Base-by-base conservation (phyloP, 495 filamentous ascomycete genomes). In the Aspergillus bridgeri region DNA sequence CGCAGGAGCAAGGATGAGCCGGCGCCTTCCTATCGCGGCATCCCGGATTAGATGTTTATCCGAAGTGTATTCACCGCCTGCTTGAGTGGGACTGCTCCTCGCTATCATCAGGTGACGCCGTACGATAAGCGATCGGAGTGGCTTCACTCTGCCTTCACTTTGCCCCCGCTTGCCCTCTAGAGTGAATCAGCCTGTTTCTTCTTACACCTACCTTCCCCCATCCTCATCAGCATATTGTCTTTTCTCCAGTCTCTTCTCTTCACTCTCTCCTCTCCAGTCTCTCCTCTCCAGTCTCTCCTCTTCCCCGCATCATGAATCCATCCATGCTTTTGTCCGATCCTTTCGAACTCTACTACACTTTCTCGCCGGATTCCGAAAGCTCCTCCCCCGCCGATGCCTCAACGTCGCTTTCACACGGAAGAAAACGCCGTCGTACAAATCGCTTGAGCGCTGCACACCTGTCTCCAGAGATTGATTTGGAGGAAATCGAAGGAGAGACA, bases 381-480 rank as follows among this genome's bases (percentile, higher is more conserved):
- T 48, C 58, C 19, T 63, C 49, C 5, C 23, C 38, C 20, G n/a
- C 46, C 25, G 49, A 48, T 27, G 24, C 51, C 19, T 60, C 63
- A 24, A 51, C 55, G 21, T 7, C 48, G 5, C 19, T 60, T 29
- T 23, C 47, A 19, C 38, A 48, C 29, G 25, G 49, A 48, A 47
- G 54, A 52, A 71, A 73, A 53, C 67, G 69, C 0, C 73, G 61
- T 29, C 75, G 71, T n/a, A 19, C 68, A 18, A 69, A 64, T 49
- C 44, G 53, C 49, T 59, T 44, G 11, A 7, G 48, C 13, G 6
- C 24, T 1, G 25, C 13, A 29, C 46, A 38, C 19, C 21, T 0
- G 22, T 18, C 8, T 19, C 21, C 19, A 17, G 43, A 17, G 21
- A 29, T 46, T 1, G 44, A 29, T 4, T 4, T n/a, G 5, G 58